Conservation (phyloP, 495 filamentous ascomycete genomes). For the Glonium stellatum region DNA sequence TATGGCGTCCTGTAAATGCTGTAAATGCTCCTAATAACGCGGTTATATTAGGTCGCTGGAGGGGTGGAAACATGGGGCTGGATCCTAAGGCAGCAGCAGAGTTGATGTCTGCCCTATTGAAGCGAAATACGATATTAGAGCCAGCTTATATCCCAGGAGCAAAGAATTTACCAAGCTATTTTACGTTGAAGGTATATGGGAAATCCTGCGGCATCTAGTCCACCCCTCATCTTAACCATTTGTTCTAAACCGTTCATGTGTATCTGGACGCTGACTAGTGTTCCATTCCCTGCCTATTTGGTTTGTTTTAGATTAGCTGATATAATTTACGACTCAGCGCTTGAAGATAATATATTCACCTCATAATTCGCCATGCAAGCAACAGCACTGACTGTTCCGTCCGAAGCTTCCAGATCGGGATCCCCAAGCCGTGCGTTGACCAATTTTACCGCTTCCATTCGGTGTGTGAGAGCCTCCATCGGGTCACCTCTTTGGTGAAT, state of each 20-base stretch:
- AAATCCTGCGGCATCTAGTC: background rate
- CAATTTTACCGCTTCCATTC: background rate
- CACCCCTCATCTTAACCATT: background rate
- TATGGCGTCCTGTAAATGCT: background rate
- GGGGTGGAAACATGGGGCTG: background rate
- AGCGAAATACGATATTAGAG: background rate
- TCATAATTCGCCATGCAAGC: background rate
- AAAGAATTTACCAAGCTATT: background rate
- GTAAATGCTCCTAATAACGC: background rate
- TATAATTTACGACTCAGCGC: background rate
- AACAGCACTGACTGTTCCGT: background rate
- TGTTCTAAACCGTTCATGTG: background rate
- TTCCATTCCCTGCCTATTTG: background rate
- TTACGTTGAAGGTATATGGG: background rate
- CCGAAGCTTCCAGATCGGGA: background rate
- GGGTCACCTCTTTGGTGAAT: background rate
- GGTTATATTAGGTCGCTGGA: background rate
- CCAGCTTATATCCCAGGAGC: background rate
- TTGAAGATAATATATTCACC: background rate
- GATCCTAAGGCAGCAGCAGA: background rate
- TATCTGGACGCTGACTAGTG: background rate
- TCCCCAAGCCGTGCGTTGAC: background rate
- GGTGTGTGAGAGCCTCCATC: background rate
- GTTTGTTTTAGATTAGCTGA: background rate
- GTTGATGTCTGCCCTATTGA: background rate